Evolutionary conservation across 1,284 basidiomycete genomes (phyloP).

Genomic region (Marasmius tenuissimus): DNA sequence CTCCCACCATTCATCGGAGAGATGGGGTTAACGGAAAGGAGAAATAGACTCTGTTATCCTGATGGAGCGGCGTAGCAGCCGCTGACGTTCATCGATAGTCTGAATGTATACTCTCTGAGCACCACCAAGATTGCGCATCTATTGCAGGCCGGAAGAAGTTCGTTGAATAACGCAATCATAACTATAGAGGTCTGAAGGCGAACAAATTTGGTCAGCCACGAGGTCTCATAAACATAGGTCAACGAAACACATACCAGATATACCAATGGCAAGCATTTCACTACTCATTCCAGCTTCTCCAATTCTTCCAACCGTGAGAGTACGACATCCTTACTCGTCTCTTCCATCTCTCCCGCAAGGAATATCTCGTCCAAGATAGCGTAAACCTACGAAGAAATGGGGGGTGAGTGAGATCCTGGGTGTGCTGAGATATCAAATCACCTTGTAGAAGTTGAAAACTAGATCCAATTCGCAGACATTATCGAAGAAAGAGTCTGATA

Average conservation of each 20-base stretch:
- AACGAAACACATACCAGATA: not conserved
- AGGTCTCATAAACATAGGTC: not conserved
- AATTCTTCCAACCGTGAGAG: conserved; percentile 86
- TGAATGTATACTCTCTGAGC: not conserved
- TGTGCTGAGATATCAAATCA: not conserved
- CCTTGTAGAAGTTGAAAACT: conserved; percentile 99
- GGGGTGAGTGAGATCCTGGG: conserved; percentile 11
- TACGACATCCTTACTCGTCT: conserved; percentile 96
- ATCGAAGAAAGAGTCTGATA: conserved; percentile 93
- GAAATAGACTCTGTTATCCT: too few relatives aligned
- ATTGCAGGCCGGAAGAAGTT: not conserved
- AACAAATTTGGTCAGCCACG: not conserved
- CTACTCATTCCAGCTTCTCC: conserved; percentile 73
- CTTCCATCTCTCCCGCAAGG: conserved; percentile 97
- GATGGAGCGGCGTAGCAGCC: too few relatives aligned
- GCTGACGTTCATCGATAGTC: too few relatives aligned
- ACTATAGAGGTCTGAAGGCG: not conserved
- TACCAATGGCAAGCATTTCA: not conserved
- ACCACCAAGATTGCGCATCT: not conserved
- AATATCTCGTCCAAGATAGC: conserved; percentile 98
- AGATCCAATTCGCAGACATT: conserved; percentile 97
- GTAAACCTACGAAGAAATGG: conserved; percentile 65
- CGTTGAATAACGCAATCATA: not conserved
- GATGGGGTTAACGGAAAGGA: too few relatives aligned
- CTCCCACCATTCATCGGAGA: too few relatives aligned